A percentile compares a stretch with the other conserved stretches of the same genome.
These are phyloP conservation scores for Lactarius vividus DNA, from an alignment of 768 basidiomycete genomes.

Conservation along the genomic window DNA sequence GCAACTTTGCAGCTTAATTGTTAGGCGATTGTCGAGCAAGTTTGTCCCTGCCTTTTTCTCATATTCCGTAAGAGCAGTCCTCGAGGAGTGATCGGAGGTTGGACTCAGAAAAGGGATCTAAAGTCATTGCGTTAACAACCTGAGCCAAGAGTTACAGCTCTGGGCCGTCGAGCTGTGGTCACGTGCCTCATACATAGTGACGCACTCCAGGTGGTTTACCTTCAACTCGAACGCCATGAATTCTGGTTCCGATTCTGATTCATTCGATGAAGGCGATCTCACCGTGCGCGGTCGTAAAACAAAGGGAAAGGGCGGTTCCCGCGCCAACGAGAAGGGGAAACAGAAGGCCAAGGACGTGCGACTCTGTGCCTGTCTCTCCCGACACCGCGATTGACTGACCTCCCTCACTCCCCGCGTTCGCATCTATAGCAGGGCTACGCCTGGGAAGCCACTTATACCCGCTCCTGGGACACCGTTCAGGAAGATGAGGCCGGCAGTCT, in stretches of 20 bases:
- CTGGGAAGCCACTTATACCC: constrained; percentile 94
- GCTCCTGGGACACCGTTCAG: constrained; percentile 96
- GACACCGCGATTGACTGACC: not conserved
- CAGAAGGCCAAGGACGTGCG: constrained; percentile 28
- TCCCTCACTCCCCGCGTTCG: not conserved
- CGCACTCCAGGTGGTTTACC: not conserved
- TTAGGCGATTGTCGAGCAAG: too few species aligned
- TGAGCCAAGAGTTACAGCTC: too few species aligned
- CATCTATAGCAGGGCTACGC: constrained; percentile 71
- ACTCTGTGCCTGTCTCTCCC: not conserved
- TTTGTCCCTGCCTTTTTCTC: too few species aligned
- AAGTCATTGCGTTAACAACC: too few species aligned
- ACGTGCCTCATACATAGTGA: too few species aligned
- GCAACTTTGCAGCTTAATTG: too few species aligned
- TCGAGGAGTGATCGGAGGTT: too few species aligned
- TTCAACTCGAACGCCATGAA: not conserved
- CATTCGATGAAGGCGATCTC: constrained; percentile 22
- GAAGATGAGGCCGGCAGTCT: constrained; percentile 94
- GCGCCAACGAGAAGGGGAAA: constrained; percentile 20
- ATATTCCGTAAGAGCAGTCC: too few species aligned
- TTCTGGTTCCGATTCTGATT: constrained; percentile 24
- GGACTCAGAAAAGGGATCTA: too few species aligned
- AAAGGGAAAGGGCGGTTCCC: constrained; percentile 9
- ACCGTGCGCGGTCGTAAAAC: constrained; percentile 17
- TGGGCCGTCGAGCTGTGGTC: too few species aligned